phyloP scores from a whole-genome alignment of 2,329 filamentous ascomycete genomes.

The Beauveria sp. region DNA sequence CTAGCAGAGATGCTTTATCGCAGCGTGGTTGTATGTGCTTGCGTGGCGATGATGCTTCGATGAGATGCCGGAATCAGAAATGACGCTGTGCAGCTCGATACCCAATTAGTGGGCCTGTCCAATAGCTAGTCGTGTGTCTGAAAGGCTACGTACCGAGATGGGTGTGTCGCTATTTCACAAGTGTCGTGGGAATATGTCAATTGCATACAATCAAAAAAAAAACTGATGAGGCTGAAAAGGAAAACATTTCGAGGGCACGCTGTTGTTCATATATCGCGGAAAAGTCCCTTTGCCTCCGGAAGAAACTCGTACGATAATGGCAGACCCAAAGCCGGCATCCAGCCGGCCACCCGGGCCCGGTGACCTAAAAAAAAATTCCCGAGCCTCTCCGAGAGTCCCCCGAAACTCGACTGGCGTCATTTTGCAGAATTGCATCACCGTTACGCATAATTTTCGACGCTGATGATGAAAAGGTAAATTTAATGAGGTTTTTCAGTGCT shows the following conservation, averaged over 20 bases:
- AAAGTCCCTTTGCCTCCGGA: background rate
- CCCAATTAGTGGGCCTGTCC: constrained; percentile 4
- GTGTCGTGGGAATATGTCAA: background rate
- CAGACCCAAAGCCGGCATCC: background rate
- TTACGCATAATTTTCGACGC: background rate
- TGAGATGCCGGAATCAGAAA: background rate
- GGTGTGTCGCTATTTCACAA: background rate
- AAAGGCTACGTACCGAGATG: background rate
- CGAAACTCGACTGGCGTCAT: constrained; percentile 1
- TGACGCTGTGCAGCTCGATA: background rate
- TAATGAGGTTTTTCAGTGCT: background rate
- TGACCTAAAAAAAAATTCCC: background rate
- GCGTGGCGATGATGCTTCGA: background rate
- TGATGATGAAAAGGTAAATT: background rate
- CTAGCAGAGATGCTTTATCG: background rate
- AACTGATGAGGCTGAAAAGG: background rate
- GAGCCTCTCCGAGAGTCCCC: constrained; percentile 5
- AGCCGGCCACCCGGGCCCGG: background rate
- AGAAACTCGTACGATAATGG: constrained; percentile 11
- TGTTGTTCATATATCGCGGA: constrained; percentile 2
- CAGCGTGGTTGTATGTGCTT: background rate
- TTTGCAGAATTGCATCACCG: background rate
- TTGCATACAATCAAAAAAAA: background rate
- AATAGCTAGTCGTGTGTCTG: background rate
- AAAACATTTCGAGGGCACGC: background rate